Base-by-base conservation (phyloP, 345 rosid genomes). In the Brassica carinata region DNA sequence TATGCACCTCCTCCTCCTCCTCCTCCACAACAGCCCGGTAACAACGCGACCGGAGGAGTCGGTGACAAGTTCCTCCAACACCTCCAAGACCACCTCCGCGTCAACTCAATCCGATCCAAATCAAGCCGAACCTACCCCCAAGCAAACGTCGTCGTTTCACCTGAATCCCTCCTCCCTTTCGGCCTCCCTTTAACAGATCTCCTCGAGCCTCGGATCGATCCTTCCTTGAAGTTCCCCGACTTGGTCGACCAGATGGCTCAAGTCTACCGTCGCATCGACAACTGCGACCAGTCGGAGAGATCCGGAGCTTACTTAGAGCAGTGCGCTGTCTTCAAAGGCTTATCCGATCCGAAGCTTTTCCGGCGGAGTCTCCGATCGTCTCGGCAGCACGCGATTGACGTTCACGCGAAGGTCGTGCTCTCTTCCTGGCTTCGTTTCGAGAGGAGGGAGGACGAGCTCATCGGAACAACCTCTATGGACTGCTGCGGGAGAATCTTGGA, bases 391-490 rank as follows among this genome's bases (percentile, higher is more conserved):
- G 90, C 98, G 0, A 85, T 87, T 0, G 99, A 92, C 36, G 94
- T 91, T 59, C 97, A 94, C 75, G 63, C 88, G 19, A 96, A 96
- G 79, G 84, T 96, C n/a, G 96, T 96, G 4, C 69, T 96, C 17
- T 94, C 94, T 0, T 86, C 99, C 2, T 96, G 99, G 97, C 85
- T 96, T 62, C 80, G 97, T 58, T 96, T 40, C 51, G 99, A 96
- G 89, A 89, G 99, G 89, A 90, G 99, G 68, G 98, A 96, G 38
- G 94, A 96, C 74, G 98, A 94, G 76, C 88, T 94, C 1, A 82
- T 87, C 38, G 99, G 97, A 27, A 85, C 87, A 0, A 85, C 85
- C 5, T 84, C 97, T 13, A 89, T 96, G 97, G 94, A 90, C 82
- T 96, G 98, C 58, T 85, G 87, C 26, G 97, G 97, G 29, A 87